Percentiles rank a stretch among this genome's conserved stretches.
Evolutionary conservation across 176 grass and related monocot species (phyloP).

Genomic region (Rhynchospora breviuscula): DNA sequence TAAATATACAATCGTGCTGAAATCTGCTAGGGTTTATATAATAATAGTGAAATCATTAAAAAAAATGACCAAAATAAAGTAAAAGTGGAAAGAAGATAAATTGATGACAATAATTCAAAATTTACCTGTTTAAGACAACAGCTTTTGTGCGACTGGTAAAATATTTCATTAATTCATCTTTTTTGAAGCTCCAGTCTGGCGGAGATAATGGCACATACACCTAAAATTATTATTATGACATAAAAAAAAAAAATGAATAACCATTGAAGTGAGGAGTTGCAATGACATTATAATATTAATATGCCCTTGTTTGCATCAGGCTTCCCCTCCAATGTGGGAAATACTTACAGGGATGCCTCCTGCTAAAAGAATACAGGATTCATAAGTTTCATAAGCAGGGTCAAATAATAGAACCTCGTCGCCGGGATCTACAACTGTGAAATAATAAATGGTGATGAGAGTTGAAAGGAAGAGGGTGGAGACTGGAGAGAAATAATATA

Average conservation of each 20-base stretch:
- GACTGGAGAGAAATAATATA: neutral
- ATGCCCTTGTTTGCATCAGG: neutral
- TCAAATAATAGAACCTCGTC: slow-evolving; percentile 85
- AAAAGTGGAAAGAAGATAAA: neutral
- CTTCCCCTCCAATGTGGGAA: neutral
- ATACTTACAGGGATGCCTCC: slow-evolving; percentile 66
- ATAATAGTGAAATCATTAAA: neutral
- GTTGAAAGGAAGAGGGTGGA: neutral
- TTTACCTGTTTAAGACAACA: slow-evolving; percentile 71
- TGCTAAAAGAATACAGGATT: slow-evolving; percentile 65
- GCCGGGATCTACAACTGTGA: slow-evolving; percentile 63
- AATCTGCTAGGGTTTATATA: too few species aligned
- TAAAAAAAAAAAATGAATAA: neutral
- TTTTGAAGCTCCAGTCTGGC: slow-evolving; percentile 64
- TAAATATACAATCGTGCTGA: too few species aligned
- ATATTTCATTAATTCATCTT: slow-evolving; percentile 50
- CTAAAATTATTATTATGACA: slow-evolving; percentile 22
- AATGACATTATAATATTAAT: too few species aligned
- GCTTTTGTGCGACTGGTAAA: slow-evolving; percentile 83
- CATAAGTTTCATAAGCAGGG: slow-evolving; percentile 76
- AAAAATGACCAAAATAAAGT: neutral
- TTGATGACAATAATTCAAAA: neutral
- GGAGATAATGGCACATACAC: slow-evolving; percentile 80
- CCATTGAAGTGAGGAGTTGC: neutral
- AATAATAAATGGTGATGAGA: neutral